phyloP scores from a whole-genome alignment of 192 early-diverging fungal species.

The Linnemannia zychae region DNA sequence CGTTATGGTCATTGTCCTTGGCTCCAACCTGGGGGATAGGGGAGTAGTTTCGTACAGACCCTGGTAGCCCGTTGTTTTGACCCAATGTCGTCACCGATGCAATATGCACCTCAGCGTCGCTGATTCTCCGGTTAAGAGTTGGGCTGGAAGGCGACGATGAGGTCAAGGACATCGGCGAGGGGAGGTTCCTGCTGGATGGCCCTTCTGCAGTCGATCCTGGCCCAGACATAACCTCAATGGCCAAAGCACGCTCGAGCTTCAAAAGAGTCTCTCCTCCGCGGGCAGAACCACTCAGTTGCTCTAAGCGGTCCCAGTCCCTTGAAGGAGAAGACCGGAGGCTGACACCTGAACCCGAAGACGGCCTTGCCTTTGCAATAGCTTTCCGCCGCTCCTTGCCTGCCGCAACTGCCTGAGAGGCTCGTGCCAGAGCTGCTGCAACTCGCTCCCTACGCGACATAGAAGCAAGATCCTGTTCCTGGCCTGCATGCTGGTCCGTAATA shows the following conservation, averaged over 20 bases:
- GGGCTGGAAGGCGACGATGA: constrained; percentile 31
- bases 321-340: not conserved
- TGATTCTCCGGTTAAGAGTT: constrained; percentile 17
- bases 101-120: constrained; percentile 37
- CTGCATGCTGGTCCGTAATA: not conserved
- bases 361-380: constrained; percentile 20
- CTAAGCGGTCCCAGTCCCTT: constrained; percentile 29
- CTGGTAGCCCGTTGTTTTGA: not conserved
- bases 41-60: constrained; percentile 21
- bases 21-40: not conserved
- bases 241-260: constrained; percentile 49
- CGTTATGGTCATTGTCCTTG: not conserved
- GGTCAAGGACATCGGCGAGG: constrained; percentile 45
- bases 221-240: not conserved
- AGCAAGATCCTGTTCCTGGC: constrained; percentile 15
- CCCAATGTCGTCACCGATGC: constrained; percentile 14
- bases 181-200: constrained; percentile 21
- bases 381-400: constrained; percentile 47
- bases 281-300: constrained; percentile 27
- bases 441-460: constrained; percentile 39
- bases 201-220: not conserved
- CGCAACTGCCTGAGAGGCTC: constrained; percentile 40
- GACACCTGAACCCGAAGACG: not conserved
- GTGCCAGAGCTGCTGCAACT: constrained; percentile 38
- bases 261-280: constrained; percentile 49